Evolutionary conservation across 176 grass and related monocot genomes (phyloP).

Genomic region (Saccharum officinarum): DNA sequence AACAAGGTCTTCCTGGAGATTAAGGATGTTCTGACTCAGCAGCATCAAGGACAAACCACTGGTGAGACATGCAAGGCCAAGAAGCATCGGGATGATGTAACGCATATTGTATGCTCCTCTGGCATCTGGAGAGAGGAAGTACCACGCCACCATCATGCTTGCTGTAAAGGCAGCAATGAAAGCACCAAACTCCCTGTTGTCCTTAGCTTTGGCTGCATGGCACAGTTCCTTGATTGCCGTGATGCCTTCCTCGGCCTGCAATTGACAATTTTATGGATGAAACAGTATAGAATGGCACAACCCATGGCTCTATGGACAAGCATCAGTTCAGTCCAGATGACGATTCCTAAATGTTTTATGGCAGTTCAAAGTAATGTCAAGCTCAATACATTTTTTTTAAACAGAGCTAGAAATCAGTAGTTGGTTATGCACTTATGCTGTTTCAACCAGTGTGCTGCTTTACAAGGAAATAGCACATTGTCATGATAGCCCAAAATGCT

Average conservation of each 20-base stretch:
- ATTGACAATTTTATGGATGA: not conserved
- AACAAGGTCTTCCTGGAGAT: not conserved
- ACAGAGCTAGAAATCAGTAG: not conserved
- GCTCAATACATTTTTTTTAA: not conserved
- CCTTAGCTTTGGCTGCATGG: not conserved
- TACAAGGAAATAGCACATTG: not conserved
- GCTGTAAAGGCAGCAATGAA: not conserved
- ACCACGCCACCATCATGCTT: slow-evolving; percentile 19
- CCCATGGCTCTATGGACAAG: not conserved
- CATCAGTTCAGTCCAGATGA: not conserved
- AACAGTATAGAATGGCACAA: not conserved
- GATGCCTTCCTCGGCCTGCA: slow-evolving; percentile 1
- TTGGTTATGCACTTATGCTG: not conserved
- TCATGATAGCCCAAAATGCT: not conserved
- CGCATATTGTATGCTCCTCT: not conserved
- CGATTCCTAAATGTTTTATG: not conserved
- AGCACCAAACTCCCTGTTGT: slow-evolving; percentile 21
- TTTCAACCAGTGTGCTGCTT: not conserved
- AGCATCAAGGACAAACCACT: not conserved
- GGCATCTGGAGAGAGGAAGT: not conserved
- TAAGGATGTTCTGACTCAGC: slow-evolving; percentile 10
- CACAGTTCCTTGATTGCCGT: not conserved
- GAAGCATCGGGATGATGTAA: not conserved
- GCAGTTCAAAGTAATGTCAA: not conserved
- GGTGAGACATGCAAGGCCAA: not conserved